Conservation (phyloP, 495 filamentous ascomycete species). For the Penicillium paxilli region DNA sequence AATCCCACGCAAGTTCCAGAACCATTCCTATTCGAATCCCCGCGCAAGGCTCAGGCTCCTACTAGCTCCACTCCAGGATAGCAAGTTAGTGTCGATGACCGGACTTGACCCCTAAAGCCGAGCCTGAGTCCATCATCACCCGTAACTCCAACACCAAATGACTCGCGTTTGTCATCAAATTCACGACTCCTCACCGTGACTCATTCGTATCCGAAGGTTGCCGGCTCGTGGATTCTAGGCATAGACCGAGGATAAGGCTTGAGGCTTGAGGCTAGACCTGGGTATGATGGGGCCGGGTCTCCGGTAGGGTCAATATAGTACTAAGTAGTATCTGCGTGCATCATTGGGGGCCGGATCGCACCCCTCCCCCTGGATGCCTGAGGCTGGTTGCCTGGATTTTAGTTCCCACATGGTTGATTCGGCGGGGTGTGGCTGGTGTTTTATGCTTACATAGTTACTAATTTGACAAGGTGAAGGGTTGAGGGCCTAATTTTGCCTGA, state of each 20-base stretch:
- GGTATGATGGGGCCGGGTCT: too few relatives aligned
- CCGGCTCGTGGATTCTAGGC: background rate
- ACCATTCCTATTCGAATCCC: too few relatives aligned
- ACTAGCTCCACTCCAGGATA: background rate
- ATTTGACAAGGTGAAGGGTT: too few relatives aligned
- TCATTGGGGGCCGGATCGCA: background rate
- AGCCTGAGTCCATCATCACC: too few relatives aligned
- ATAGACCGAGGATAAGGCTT: background rate
- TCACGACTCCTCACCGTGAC: background rate
- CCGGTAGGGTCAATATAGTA: too few relatives aligned
- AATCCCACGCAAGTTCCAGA: too few relatives aligned
- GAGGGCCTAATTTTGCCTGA: background rate
- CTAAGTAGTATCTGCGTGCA: background rate
- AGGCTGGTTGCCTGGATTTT: conserved; percentile 9
- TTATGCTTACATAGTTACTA: too few relatives aligned
- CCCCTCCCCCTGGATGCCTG: background rate
- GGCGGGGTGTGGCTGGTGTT: background rate
- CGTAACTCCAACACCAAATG: too few relatives aligned
- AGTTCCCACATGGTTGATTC: background rate
- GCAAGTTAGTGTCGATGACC: too few relatives aligned
- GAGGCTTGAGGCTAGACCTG: background rate
- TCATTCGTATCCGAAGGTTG: conserved; percentile 8
- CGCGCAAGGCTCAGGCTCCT: too few relatives aligned
- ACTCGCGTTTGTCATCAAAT: background rate
- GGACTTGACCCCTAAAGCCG: background rate